Conservation (phyloP, 2,329 filamentous ascomycete species). For the Diaporthe sp. region DNA sequence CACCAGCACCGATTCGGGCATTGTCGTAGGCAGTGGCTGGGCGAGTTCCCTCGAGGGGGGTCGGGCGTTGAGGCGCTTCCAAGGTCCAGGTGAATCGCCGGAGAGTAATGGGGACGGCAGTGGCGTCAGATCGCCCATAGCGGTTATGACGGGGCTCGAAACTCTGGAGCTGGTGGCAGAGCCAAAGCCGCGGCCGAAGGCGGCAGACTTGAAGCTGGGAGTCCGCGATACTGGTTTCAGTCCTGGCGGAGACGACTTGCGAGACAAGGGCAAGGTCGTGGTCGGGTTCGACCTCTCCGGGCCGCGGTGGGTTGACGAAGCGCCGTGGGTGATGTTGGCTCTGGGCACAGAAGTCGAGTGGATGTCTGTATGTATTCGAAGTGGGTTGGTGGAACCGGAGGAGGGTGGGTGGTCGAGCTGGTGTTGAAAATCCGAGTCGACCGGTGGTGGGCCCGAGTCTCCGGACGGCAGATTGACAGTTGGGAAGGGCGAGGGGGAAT, state of each 20-base stretch:
- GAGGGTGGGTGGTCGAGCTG: slow-evolving; percentile 38
- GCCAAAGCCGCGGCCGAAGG: slow-evolving; percentile 63
- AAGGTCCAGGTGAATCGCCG: slow-evolving; percentile 75
- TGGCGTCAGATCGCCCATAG: slow-evolving; percentile 84
- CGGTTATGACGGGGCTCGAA: slow-evolving; percentile 80
- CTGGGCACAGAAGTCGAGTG: slow-evolving; percentile 43
- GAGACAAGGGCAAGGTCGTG: slow-evolving; percentile 49
- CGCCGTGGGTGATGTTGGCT: slow-evolving; percentile 39
- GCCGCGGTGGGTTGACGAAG: slow-evolving; percentile 29
- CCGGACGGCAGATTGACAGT: slow-evolving; percentile 41
- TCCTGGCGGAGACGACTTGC: slow-evolving; percentile 59
- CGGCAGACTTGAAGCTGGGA: slow-evolving; percentile 70
- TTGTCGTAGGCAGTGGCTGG: slow-evolving; percentile 49
- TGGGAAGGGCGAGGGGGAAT: slow-evolving; percentile 50
- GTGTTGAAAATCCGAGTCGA: slow-evolving; percentile 37
- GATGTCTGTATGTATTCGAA: slow-evolving; percentile 43
- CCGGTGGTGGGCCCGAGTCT: slow-evolving; percentile 39
- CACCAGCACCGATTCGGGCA: slow-evolving; percentile 63
- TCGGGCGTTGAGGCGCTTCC: slow-evolving; percentile 68
- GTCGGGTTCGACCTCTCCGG: slow-evolving; percentile 45
- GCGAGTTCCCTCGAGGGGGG: slow-evolving; percentile 63
- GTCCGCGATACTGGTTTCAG: slow-evolving; percentile 69
- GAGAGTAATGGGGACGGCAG: slow-evolving; percentile 81
- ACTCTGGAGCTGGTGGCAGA: slow-evolving; percentile 75
- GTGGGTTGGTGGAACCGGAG: slow-evolving; percentile 30